These are phyloP conservation scores for Asterionellopsis glacialis DNA, from an alignment of 108 stramenopile species.

Conservation along the genomic window DNA sequence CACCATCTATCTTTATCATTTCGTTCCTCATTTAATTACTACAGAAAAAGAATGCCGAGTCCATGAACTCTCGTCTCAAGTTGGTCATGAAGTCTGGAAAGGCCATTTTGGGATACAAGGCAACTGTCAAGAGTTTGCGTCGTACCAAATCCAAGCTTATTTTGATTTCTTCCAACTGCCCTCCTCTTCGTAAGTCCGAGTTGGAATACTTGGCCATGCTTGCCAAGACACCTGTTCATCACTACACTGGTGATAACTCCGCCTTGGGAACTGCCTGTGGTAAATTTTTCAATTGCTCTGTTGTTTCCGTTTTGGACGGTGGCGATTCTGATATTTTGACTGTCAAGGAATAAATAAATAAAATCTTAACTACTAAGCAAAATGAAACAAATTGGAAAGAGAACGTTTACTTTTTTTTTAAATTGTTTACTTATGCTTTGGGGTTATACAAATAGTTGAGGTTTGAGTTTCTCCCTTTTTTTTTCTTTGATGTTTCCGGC, in stretches of 20 bases:
- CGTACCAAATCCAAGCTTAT: conserved; percentile 93
- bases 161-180: conserved; percentile 96
- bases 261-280: conserved; percentile 98
- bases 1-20: conserved; percentile 7
- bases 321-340: conserved; percentile 92
- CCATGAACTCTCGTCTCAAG: conserved; percentile 98
- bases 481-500: no score
- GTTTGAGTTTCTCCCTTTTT: no score
- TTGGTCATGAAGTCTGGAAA: conserved; percentile 99
- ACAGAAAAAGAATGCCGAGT: conserved; percentile 88
- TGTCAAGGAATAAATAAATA: conserved; percentile 53
- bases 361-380: no score
- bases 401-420: conserved; percentile 1
- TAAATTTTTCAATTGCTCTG: conserved; percentile 95
- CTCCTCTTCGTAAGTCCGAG: conserved; percentile 96
- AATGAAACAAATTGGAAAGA: conserved; percentile 9
- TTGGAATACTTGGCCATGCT: conserved; percentile 99
- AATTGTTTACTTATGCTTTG: no score
- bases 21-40: conserved; percentile 9
- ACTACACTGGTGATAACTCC: conserved; percentile 95
- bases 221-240: conserved; percentile 93
- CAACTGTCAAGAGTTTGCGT: conserved; percentile 91
- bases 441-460: no score
- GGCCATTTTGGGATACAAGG: conserved; percentile 96
- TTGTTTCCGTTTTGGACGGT: conserved; percentile 83